Base-by-base conservation (phyloP, 352 stramenopile genomes). In the Nothophytophthora sp. region DNA sequence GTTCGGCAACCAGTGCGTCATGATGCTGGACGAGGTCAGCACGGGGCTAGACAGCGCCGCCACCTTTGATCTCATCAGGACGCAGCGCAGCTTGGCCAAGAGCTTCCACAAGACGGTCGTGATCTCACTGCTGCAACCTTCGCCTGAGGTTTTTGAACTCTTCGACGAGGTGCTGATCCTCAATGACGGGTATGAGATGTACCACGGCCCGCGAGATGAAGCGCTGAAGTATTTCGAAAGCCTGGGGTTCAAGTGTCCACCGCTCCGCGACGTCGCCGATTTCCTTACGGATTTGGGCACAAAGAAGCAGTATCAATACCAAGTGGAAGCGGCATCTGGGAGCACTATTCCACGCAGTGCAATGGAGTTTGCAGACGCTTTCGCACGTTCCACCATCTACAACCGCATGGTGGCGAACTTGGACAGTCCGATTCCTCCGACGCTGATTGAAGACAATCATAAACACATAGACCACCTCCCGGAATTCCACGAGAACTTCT, bases 31-130 rank as follows among this genome's bases (percentile, higher is more conserved):
- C 65, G 83, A 95, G 70, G 96, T 98, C 57, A 91, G 73, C 50
- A 98, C 90, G 18, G 93, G 93, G 1, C 77, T 98, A 23, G 91
- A 98, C 74, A 76, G 67, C 19, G 78, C 88, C 4, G 92, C 87
- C 8, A 93, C 90, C 10, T 96, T 75, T 50, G 90, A 98, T 50
- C 97, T 98, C 55, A 75, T 87, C 12, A 61, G 60, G 8, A 60
- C 55, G 3, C 47, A 67, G n/a, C 50, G 62, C 1, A 47, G 30
- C 70, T 72, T 79, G n/a, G 67, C 72, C 3, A 38, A 70, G 40
- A 55, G 1, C 2, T 32, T 84, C 4, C 54, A 51, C 20, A 57
- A 67, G 28, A 80, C 70, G 0, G 29, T 60, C n/a, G 70, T 88
- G 5, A 69, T 96, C 16, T 74, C 81, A 0, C 56, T 97, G 19